These are phyloP conservation scores for Gastrolobium bilobum DNA, from an alignment of 306 rosid species.

Conservation along the genomic window DNA sequence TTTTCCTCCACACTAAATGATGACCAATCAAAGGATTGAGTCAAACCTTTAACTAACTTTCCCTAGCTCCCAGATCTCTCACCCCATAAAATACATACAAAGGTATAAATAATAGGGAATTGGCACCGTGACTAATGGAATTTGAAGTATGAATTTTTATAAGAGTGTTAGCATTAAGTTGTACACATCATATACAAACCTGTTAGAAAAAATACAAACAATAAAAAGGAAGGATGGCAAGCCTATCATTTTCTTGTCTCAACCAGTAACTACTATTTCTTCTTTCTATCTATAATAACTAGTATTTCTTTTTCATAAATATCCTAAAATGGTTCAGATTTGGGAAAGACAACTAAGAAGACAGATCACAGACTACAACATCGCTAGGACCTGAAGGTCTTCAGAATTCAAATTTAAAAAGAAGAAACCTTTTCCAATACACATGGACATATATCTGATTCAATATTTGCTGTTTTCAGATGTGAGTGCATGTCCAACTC, in stretches of 20 bases:
- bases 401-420: constrained; percentile 25
- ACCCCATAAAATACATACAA: background rate
- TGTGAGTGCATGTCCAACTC: constrained; percentile 29
- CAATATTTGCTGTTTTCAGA: constrained; percentile 35
- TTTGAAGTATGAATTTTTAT: constrained; percentile 15
- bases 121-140: background rate
- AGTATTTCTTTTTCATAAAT: background rate
- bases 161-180: background rate
- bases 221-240: constrained; percentile 22
- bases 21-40: constrained; percentile 23
- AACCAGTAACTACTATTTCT: background rate
- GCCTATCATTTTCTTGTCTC: constrained; percentile 12
- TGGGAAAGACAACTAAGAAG: constrained; percentile 23
- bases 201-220: background rate
- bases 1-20: constrained; percentile 1
- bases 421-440: background rate
- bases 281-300: background rate
- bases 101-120: constrained; percentile 1
- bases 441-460: constrained; percentile 28
- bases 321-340: constrained; percentile 26
- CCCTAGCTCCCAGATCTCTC: constrained; percentile 18
- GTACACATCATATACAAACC: background rate
- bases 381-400: background rate
- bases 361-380: background rate
- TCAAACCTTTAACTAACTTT: constrained; percentile 13